Conservation (phyloP, 179 eudicot genomes). For the Sideroxylon spinosum region DNA sequence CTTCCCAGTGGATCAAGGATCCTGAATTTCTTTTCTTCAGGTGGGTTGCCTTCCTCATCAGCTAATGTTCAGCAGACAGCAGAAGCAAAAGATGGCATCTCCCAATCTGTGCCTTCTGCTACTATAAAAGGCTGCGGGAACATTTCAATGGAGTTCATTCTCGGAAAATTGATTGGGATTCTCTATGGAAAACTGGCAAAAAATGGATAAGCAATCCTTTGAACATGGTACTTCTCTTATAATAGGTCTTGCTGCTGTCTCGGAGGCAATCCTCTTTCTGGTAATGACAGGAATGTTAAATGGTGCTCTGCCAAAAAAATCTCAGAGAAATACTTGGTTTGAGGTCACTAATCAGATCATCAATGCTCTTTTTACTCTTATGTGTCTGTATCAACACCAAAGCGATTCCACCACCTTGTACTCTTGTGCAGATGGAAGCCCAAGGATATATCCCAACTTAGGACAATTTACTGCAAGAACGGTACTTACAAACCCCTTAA, state of each 20-base stretch:
- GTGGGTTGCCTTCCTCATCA: slow-evolving; percentile 41
- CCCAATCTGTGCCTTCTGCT: slow-evolving; percentile 55
- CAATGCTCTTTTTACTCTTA: slow-evolving; percentile 78
- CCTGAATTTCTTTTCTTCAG: slow-evolving; percentile 24
- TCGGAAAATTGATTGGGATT: slow-evolving; percentile 55
- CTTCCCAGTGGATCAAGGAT: slow-evolving; percentile 24
- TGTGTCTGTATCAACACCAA: slow-evolving; percentile 86
- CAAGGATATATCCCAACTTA: slow-evolving; percentile 54
- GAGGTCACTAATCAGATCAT: slow-evolving; percentile 89
- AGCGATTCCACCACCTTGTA: slow-evolving; percentile 59
- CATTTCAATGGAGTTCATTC: slow-evolving; percentile 45
- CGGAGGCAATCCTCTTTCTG: slow-evolving; percentile 76
- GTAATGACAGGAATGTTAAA: slow-evolving; percentile 86
- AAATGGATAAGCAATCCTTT: slow-evolving; percentile 74
- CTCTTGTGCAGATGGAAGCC: slow-evolving; percentile 71
- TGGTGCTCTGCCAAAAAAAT: slow-evolving; percentile 50
- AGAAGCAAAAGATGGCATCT: slow-evolving; percentile 48
- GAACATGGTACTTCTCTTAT: slow-evolving; percentile 67
- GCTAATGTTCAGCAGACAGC: slow-evolving; percentile 58
- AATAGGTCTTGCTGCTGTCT: slow-evolving; percentile 59
- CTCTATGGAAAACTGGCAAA: slow-evolving; percentile 37
- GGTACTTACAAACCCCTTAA: slow-evolving; percentile 88
- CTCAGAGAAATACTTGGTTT: slow-evolving; percentile 70
- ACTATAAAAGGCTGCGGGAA: slow-evolving; percentile 39
- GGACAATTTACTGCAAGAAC: slow-evolving; percentile 73